Evolutionary conservation across 2,329 filamentous ascomycete genomes (phyloP), one percentile per base, ranked within the genome.

Genomic region (Zymoseptoria crescenta): DNA sequence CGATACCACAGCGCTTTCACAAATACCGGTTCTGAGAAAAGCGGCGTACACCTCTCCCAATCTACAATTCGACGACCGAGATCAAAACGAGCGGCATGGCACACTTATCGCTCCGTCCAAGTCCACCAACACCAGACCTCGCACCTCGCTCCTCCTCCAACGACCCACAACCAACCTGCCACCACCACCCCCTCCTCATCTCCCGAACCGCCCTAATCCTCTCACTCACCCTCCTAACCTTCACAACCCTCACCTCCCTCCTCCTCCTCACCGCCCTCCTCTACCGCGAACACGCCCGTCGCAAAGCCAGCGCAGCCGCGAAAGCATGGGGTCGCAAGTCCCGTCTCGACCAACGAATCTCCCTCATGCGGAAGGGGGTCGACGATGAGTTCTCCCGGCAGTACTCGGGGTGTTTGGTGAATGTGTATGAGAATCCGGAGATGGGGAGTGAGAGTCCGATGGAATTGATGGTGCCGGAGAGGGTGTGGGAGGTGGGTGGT

Each of bases 341-440:
- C 1, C 55, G 54, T 1, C 65, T 63, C 59, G 54, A 57, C 8
- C 56, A 60, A 10, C 64, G 68, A 2, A 64, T 71, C 9, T 68
- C 67, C 3, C 55, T 64, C 35, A 62, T 66, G 53, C 59, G 63
- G 1, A 67, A 67, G 30, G 63, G 65, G 49, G 58, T 71, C 45
- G 69, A 72, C 53, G 62, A 63, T 28, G 58, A 59, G 16, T 70
- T 62, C 52, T 60, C 58, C 3, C 51, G 60, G 8, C 62, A 67
- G 30, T 71, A 67, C 54, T 56, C 55, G 8, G 69, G 67, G 2
- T 66, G 60, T 30, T 57, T 63, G 19, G 50, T 61, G n/a, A 60
- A 63, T n/a, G 55, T 57, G 20, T 51, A 59, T 3, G 69, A 72
- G 60, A 71, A 69, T 58, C 68, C 67, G 30, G 64, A 67, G 45